A percentile compares a stretch with the other conserved stretches of the same genome.
phyloP scores from a whole-genome alignment of 106 monocot species.

The Apostasia shenzhenica region DNA sequence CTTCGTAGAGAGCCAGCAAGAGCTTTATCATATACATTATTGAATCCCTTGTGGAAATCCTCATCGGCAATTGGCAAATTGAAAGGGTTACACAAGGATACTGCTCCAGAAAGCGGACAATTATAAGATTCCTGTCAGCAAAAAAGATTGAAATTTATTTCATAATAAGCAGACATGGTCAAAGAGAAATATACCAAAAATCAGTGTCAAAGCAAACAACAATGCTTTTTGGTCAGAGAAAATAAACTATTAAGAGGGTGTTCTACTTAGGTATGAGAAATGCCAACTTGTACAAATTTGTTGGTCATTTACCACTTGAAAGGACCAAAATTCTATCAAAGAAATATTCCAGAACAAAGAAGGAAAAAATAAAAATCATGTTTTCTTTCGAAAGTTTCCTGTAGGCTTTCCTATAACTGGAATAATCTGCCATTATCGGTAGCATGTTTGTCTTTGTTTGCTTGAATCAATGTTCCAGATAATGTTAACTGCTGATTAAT shows the following conservation, averaged over 20 bases:
- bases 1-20: conserved; percentile 65
- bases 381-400: no score
- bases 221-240: not conserved
- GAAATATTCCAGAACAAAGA: no score
- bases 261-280: not conserved
- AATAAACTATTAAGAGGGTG: not conserved
- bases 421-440: no score
- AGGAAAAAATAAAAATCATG: no score
- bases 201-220: not conserved
- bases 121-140: conserved; percentile 64
- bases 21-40: conserved; percentile 78
- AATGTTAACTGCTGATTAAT: no score
- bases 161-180: not conserved
- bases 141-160: conserved; percentile 7
- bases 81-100: conserved; percentile 93
- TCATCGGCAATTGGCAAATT: conserved; percentile 90
- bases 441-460: no score
- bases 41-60: conserved; percentile 89
- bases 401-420: no score
- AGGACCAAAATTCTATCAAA: no score
- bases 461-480: no score
- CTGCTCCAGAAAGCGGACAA: conserved; percentile 84
- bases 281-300: no score
- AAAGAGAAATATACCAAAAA: not conserved
- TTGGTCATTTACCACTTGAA: no score